A percentile compares a stretch with the other conserved stretches of the same genome.
Evolutionary conservation across 805 yeast genomes (phyloP).

Genomic region (Yarrowia yakushimensis): DNA sequence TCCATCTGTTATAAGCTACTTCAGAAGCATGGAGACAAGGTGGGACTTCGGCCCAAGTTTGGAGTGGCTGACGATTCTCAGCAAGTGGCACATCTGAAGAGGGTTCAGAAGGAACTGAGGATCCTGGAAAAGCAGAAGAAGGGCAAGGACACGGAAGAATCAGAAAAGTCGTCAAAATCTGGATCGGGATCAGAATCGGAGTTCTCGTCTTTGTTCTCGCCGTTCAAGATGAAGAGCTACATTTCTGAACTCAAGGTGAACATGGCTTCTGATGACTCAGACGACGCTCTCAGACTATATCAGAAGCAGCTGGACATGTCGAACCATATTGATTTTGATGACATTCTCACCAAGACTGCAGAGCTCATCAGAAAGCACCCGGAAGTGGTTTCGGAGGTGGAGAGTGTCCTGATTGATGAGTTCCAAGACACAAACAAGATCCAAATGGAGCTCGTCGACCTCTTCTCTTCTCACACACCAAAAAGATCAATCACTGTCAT

Average conservation of each 20-base stretch:
- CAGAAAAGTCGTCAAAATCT: background rate
- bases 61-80: constrained; percentile 9
- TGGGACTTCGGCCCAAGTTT: constrained; percentile 49
- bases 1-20: constrained; percentile 67
- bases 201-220: background rate
- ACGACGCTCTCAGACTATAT: constrained; percentile 4
- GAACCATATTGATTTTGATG: constrained; percentile 75
- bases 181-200: background rate
- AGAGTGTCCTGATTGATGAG: constrained; percentile 86
- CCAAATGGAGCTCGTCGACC: constrained; percentile 66
- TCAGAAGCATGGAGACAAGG: constrained; percentile 49
- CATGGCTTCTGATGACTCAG: background rate
- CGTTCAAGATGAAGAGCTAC: constrained; percentile 7
- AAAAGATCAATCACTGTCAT: constrained; percentile 63
- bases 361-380: constrained; percentile 46
- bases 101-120: background rate
- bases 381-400: constrained; percentile 47
- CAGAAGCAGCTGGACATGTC: constrained; percentile 28
- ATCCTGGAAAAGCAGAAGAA: background rate
- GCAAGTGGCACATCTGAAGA: background rate
- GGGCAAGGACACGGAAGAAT: background rate
- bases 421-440: constrained; percentile 86
- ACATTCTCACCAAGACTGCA: constrained; percentile 58
- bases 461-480: constrained; percentile 40
- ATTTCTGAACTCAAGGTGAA: constrained; percentile 11